Percentiles rank a stretch among this genome's conserved stretches.
Conservation (phyloP, 2,329 filamentous ascomycete species). For the Hypoxylon sp. region DNA sequence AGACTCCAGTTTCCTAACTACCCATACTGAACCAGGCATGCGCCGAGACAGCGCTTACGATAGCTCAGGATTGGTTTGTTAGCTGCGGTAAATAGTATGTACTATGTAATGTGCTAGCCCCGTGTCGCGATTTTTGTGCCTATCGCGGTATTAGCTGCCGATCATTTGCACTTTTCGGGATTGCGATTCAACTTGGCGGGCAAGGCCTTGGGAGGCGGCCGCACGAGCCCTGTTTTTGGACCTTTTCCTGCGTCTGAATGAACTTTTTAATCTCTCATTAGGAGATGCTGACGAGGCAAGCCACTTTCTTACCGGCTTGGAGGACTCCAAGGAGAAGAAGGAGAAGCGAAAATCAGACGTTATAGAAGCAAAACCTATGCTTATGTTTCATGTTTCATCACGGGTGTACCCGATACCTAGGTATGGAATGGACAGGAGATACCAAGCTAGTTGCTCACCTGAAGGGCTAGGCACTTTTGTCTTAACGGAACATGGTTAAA, state of each 20-base stretch:
- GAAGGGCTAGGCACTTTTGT: background rate
- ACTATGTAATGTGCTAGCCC: conserved; percentile 5
- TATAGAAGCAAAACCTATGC: conserved; percentile 21
- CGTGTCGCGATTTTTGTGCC: conserved; percentile 36
- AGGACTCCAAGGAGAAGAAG: conserved; percentile 1
- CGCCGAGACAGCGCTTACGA: conserved; percentile 29
- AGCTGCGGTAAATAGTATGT: conserved; percentile 13
- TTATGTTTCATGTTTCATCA: conserved; percentile 26
- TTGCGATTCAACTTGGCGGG: conserved; percentile 39
- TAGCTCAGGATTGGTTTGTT: conserved; percentile 24
- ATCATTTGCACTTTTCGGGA: conserved; percentile 40
- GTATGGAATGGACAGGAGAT: conserved; percentile 18
- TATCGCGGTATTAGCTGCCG: conserved; percentile 41
- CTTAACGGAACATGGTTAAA: background rate
- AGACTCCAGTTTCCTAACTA: background rate
- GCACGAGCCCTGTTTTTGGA: conserved; percentile 21
- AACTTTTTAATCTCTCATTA: conserved; percentile 12
- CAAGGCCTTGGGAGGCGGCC: conserved; percentile 14
- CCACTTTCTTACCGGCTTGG: conserved; percentile 19
- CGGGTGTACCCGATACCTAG: conserved; percentile 24
- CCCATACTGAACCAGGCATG: background rate
- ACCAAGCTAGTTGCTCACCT: background rate
- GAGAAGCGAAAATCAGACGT: background rate
- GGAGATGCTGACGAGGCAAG: conserved; percentile 15
- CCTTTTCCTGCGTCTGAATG: background rate